Percentiles rank a stretch among this genome's conserved stretches.
Conservation (phyloP, 2,329 filamentous ascomycete species). For the Bipolaris oryzae region DNA sequence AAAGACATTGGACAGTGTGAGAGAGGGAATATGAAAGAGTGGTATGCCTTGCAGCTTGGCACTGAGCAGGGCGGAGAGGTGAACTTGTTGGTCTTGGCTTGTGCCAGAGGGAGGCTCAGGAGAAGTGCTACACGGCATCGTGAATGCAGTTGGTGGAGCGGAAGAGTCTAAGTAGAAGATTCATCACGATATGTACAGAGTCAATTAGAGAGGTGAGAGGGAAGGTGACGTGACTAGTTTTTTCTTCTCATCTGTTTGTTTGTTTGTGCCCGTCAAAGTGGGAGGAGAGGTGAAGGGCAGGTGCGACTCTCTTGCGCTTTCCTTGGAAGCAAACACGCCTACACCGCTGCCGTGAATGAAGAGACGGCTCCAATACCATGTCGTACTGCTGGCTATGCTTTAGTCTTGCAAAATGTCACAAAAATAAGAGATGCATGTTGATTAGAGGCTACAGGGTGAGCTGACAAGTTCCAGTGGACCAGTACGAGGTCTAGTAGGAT, state of each 20-base stretch:
- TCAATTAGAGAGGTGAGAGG: background rate
- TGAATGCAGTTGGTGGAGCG: background rate
- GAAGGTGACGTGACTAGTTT: background rate
- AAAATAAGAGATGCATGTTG: too few relatives aligned
- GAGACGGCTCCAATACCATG: too few relatives aligned
- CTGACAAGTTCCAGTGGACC: too few relatives aligned
- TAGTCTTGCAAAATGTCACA: too few relatives aligned
- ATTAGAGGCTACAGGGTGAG: too few relatives aligned
- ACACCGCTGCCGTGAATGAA: background rate
- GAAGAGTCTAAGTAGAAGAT: background rate
- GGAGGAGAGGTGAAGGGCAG: background rate
- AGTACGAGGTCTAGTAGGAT: too few relatives aligned
- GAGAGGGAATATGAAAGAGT: slow-evolving; percentile 8
- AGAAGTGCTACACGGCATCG: background rate
- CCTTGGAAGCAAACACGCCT: background rate
- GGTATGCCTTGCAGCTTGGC: slow-evolving; percentile 23
- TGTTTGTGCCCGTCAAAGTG: background rate
- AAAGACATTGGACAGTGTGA: slow-evolving; percentile 21
- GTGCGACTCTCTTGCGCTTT: background rate
- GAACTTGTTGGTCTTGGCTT: background rate
- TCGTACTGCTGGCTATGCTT: too few relatives aligned
- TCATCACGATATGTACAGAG: background rate
- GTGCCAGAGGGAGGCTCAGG: background rate
- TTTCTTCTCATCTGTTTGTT: background rate
- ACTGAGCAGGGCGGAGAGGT: slow-evolving; percentile 10